Evolutionary conservation across 352 stramenopile species (phyloP).

Genomic region (Phytophthora vignae): DNA sequence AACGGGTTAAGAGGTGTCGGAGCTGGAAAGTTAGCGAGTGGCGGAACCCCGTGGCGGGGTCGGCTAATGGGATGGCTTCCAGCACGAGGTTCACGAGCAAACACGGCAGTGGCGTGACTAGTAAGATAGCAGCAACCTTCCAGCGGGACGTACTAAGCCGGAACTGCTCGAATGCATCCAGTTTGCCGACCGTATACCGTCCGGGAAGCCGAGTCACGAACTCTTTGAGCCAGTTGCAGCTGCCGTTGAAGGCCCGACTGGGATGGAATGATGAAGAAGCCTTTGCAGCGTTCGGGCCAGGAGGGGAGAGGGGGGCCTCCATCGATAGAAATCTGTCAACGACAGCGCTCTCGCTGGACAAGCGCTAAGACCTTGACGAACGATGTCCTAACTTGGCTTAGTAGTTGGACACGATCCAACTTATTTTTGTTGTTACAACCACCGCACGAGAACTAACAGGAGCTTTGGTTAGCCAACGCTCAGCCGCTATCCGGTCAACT

Average conservation of each 20-base stretch:
- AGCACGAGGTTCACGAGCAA: constrained; percentile 26
- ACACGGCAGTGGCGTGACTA: constrained; percentile 26
- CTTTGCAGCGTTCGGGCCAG: no score
- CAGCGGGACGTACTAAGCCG: neutral
- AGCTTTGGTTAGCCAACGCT: no score
- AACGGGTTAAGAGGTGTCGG: constrained; percentile 12
- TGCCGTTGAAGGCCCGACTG: neutral
- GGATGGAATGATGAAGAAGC: neutral
- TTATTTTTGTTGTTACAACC: no score
- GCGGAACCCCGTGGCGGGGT: constrained; percentile 8
- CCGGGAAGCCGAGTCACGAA: constrained; percentile 5
- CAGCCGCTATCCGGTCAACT: no score
- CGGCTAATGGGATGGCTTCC: constrained; percentile 24
- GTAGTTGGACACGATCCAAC: no score
- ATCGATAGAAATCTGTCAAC: neutral
- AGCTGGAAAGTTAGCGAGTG: constrained; percentile 25
- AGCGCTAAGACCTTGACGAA: no score
- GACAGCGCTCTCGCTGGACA: no score
- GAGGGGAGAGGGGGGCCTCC: neutral
- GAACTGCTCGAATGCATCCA: constrained; percentile 25
- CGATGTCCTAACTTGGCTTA: no score
- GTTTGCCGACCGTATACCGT: constrained; percentile 36
- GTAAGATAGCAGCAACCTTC: constrained; percentile 1
- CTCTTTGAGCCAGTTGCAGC: neutral
- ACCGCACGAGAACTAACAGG: no score